These are phyloP conservation scores for Gossypium bickii DNA, from an alignment of 345 rosid species.

Conservation along the genomic window DNA sequence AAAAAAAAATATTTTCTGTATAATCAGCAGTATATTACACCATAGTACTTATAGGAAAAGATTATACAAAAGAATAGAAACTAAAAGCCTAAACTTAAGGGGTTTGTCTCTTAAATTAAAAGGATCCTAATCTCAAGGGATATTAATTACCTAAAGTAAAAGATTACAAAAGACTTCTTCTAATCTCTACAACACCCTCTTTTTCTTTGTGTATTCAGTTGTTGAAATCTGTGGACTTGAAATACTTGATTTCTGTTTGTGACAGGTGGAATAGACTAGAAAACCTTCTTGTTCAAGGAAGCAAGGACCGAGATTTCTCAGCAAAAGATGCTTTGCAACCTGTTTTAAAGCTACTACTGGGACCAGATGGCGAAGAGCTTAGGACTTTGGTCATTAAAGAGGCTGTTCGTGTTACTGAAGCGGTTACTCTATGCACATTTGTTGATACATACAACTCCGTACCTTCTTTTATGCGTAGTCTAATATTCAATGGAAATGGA, in stretches of 20 bases:
- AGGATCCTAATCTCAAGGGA: too few species aligned
- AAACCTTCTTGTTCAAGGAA: slow-evolving; percentile 88
- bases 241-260: slow-evolving; percentile 15
- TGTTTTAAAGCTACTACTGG: slow-evolving; percentile 67
- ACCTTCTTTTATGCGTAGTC: slow-evolving; percentile 50
- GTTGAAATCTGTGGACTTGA: slow-evolving; percentile 6
- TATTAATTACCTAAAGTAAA: too few species aligned
- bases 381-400: slow-evolving; percentile 73
- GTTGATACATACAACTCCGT: slow-evolving; percentile 63
- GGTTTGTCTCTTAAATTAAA: too few species aligned
- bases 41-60: too few species aligned
- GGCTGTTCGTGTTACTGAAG: slow-evolving; percentile 80
- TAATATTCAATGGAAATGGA: slow-evolving; percentile 46
- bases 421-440: slow-evolving; percentile 51
- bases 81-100: too few species aligned
- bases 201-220: not conserved
- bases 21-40: too few species aligned
- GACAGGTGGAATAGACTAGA: slow-evolving; percentile 92
- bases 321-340: slow-evolving; percentile 91
- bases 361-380: slow-evolving; percentile 77
- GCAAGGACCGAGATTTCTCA: slow-evolving; percentile 87
- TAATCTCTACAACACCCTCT: not conserved
- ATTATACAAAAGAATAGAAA: too few species aligned
- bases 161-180: too few species aligned
- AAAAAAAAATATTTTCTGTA: too few species aligned